Percentiles rank a stretch among this genome's conserved stretches.
phyloP scores from a whole-genome alignment of 1,139 yeast genomes.

The Kazachstania sp. region DNA sequence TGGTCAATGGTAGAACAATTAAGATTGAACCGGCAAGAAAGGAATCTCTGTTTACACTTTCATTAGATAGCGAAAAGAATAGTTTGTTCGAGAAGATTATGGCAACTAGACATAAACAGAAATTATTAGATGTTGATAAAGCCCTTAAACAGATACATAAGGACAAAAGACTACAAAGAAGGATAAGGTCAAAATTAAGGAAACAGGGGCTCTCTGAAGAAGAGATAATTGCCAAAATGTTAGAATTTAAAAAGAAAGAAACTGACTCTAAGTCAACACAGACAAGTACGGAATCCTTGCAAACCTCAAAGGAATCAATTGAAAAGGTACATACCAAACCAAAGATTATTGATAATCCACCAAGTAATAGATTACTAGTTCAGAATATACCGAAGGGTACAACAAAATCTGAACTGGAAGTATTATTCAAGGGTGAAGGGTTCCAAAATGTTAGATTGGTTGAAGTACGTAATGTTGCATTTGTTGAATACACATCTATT shows the following conservation, averaged over 20 bases:
- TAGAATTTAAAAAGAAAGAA: conserved; percentile 5
- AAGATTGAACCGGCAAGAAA: conserved; percentile 37
- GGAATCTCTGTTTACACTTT: conserved; percentile 26
- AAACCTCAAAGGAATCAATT: background rate
- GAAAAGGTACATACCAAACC: background rate
- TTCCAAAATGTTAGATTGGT: conserved; percentile 55
- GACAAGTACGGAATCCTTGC: conserved; percentile 17
- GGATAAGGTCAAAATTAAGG: conserved; percentile 19
- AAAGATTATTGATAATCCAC: conserved; percentile 36
- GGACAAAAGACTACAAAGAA: conserved; percentile 21
- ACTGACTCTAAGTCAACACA: conserved; percentile 19
- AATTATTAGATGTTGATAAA: background rate
- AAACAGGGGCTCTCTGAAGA: conserved; percentile 13
- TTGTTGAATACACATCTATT: conserved; percentile 65
- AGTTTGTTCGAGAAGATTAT: conserved; percentile 12
- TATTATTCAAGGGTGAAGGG: conserved; percentile 45
- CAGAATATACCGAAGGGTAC: conserved; percentile 52
- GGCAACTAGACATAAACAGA: too few relatives aligned
- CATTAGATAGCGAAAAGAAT: conserved; percentile 14
- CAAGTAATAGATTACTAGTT: conserved; percentile 60
- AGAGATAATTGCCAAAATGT: background rate
- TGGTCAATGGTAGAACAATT: conserved; percentile 49
- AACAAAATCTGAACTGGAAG: conserved; percentile 34
- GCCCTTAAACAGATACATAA: conserved; percentile 14
- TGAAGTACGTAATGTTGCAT: conserved; percentile 59